Conservation (phyloP, 148 eudicot genomes). For the Spergularia marina region DNA sequence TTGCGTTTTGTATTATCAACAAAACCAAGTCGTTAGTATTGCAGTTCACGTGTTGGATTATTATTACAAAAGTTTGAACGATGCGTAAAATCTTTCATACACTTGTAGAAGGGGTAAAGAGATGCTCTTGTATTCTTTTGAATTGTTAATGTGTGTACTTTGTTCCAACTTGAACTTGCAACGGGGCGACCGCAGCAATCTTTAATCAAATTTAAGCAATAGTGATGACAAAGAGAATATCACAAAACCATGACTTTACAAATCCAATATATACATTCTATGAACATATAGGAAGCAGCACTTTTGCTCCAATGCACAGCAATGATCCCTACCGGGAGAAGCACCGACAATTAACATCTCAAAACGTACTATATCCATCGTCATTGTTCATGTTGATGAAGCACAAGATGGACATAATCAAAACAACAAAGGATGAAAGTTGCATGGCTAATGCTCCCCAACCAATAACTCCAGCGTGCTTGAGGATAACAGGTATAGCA, state of each 20-base stretch:
- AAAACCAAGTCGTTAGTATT: too few relatives aligned
- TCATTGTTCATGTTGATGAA: conserved; percentile 49
- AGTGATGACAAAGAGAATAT: background rate
- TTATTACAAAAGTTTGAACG: too few relatives aligned
- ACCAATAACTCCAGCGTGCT: conserved; percentile 78
- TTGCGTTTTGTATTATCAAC: too few relatives aligned
- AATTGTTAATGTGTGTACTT: too few relatives aligned
- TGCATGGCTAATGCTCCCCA: conserved; percentile 85
- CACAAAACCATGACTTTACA: background rate
- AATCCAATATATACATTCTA: background rate
- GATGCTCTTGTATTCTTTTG: too few relatives aligned
- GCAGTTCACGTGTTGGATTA: too few relatives aligned
- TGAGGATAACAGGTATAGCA: conserved; percentile 76
- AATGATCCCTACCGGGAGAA: background rate
- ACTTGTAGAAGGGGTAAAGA: too few relatives aligned
- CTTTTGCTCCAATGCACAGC: background rate
- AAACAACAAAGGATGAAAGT: conserved; percentile 64
- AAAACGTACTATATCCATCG: conserved; percentile 53
- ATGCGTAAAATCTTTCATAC: too few relatives aligned
- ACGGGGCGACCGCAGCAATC: too few relatives aligned
- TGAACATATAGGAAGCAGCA: background rate
- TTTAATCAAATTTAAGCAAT: background rate
- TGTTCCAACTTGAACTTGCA: too few relatives aligned
- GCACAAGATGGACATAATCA: conserved; percentile 57
- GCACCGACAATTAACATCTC: conserved; percentile 18